Percentiles rank a stretch among this genome's conserved stretches.
phyloP scores from a whole-genome alignment of 2,329 filamentous ascomycete species.

The Fusarium sp. region DNA sequence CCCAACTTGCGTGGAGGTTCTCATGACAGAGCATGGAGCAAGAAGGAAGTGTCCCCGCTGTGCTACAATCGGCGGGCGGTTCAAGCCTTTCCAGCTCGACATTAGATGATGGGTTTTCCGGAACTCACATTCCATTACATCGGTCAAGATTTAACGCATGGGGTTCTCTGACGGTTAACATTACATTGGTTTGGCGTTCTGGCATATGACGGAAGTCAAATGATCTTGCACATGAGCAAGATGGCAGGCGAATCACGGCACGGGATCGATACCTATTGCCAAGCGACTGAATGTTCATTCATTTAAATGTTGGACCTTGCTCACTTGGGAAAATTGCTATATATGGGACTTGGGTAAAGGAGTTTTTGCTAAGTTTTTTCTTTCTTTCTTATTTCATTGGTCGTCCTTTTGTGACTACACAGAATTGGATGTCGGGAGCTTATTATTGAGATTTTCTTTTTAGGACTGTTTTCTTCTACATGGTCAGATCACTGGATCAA shows the following conservation, averaged over 20 bases:
- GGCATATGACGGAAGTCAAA: conserved; percentile 42
- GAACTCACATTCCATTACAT: conserved; percentile 35
- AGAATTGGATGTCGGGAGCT: conserved; percentile 16
- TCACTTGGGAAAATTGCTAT: conserved; percentile 34
- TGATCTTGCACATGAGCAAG: conserved; percentile 36
- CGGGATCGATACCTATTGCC: conserved; percentile 24
- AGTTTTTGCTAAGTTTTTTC: conserved; percentile 40
- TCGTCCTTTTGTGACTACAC: conserved; percentile 7
- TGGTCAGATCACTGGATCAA: conserved; percentile 18
- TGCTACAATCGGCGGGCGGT: conserved; percentile 80
- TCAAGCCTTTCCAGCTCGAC: conserved; percentile 88
- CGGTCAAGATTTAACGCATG: conserved; percentile 16
- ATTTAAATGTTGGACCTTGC: conserved; percentile 27
- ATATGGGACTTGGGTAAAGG: conserved; percentile 41
- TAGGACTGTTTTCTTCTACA: background rate
- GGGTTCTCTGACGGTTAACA: conserved; percentile 30
- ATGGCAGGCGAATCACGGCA: conserved; percentile 34
- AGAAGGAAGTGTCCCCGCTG: conserved; percentile 83
- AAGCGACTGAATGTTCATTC: conserved; percentile 34
- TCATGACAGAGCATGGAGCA: conserved; percentile 81
- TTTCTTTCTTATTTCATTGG: conserved; percentile 12
- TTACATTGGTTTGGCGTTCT: conserved; percentile 45
- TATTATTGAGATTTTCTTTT: background rate
- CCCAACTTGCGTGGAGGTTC: conserved; percentile 84
- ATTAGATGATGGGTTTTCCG: conserved; percentile 67